These are phyloP conservation scores for Claviceps quebecensis DNA, from an alignment of 2,329 filamentous ascomycete species.

Conservation along the genomic window DNA sequence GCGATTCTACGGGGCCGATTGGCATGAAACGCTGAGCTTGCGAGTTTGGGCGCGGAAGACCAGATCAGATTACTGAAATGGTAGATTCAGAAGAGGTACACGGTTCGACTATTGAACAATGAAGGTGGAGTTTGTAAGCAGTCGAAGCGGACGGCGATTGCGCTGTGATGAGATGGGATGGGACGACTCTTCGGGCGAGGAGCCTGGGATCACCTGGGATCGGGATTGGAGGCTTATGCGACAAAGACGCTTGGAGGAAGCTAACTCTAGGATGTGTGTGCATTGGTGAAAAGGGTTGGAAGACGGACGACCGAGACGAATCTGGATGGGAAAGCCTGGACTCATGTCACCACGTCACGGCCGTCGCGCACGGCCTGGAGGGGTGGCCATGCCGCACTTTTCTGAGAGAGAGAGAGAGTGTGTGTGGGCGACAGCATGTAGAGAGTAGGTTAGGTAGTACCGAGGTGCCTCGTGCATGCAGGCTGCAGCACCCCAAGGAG, in stretches of 20 bases:
- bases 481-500: no score
- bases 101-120: neutral
- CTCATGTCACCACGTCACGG: conserved; percentile 1
- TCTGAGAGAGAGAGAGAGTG: no score
- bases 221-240: neutral
- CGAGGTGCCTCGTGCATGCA: no score
- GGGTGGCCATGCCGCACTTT: no score
- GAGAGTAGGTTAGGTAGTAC: no score
- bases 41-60: neutral
- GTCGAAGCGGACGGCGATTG: neutral
- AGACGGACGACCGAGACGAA: neutral
- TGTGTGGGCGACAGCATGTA: no score
- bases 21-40: neutral
- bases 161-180: neutral
- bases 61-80: neutral
- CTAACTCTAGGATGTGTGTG: neutral
- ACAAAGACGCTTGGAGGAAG: neutral
- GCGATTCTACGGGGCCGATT: neutral
- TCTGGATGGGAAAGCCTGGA: neutral
- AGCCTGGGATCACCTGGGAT: no score
- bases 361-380: neutral
- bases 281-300: neutral
- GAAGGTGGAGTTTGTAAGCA: neutral
- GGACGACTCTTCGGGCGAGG: neutral
- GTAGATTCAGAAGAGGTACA: neutral